Evolutionary conservation across 2,329 filamentous ascomycete species (phyloP), one percentile per base, ranked within the genome.

Genomic region (Aureobasidium subglaciale): DNA sequence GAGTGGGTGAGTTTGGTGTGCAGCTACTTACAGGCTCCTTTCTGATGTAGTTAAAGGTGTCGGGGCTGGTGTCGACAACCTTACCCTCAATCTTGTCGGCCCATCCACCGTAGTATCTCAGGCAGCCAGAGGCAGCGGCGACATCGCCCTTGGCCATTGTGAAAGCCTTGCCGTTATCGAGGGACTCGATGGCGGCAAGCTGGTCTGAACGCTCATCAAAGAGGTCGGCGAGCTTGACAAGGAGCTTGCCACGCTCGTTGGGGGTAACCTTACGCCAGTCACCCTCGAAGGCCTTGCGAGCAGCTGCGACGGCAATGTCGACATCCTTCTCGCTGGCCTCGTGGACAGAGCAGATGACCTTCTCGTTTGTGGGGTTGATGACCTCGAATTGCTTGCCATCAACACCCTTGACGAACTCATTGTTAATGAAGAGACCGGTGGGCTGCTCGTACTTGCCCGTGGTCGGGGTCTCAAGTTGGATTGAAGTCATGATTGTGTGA

Each of bases 311-410:
- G 60, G 91, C 91, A 58, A 90, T 75, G 71, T 84, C 81, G 69
- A 83, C 78, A 76, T 93, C 89, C 79, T 95, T 90, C 79, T 95
- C 90, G 62, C 86, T 88, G 68, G 86, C 91, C 76, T 95, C 90
- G 69, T 83, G 77, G 64, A 96, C 88, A 55, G 84, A 85, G 78
- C 79, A 82, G 77, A 95, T 95, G 67, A 89, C 83, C 73, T 90
- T 84, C 73, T 96, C 91, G 62, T 83, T 89, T 61, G 86, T 68
- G 58, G 90, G 90, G 81, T 95, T 95, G 79, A 93, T 86, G 72
- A 90, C 87, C 75, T 96, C 90, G 68, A 96, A 93, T 63, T 86
- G 90, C 81, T 89, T 86, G 76, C 90, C 90, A 65, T 95, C 88
- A 61, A 87, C 84, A 70, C 84, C 80, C 72, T 87, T 84, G 62